A percentile compares a stretch with the other conserved stretches of the same genome.
phyloP scores from a whole-genome alignment of 208 protist species.

The Trichomonas vaginalis region DNA sequence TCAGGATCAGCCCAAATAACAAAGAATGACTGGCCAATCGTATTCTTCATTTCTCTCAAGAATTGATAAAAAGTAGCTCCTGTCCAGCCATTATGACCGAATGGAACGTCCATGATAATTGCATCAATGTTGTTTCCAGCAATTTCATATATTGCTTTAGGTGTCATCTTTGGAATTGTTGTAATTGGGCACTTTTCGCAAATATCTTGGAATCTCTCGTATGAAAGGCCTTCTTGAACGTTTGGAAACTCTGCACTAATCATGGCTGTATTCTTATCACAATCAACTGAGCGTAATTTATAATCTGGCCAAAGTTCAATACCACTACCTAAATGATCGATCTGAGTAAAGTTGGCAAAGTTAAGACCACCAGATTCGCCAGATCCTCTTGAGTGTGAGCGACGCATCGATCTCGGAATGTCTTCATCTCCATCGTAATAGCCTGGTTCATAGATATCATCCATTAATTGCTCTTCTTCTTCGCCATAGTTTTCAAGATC shows the following conservation, averaged over 20 bases:
- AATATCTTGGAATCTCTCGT: not conserved
- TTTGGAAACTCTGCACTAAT: not conserved
- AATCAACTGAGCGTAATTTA: not conserved
- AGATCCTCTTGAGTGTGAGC: not conserved
- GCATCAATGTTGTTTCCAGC: not conserved
- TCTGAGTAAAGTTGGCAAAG: not conserved
- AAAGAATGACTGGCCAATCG: not conserved
- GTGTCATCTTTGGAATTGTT: not conserved
- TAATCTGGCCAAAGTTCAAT: not conserved
- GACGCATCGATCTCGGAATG: not conserved
- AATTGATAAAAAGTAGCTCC: not conserved
- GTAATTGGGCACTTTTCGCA: not conserved
- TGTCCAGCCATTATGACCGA: not conserved
- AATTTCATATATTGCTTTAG: not conserved
- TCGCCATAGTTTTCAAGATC: not conserved
- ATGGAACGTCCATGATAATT: not conserved
- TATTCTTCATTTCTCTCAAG: not conserved
- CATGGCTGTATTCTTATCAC: not conserved
- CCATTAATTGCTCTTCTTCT: not conserved
- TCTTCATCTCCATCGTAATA: not conserved
- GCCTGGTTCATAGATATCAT: not conserved
- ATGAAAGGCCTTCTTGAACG: not conserved
- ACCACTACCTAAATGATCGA: not conserved
- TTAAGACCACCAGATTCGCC: not conserved
- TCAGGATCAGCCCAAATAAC: slow-evolving; percentile 3